Evolutionary conservation across 1,284 basidiomycete species (phyloP).

Genomic region (Cryptococcus wingfieldii): DNA sequence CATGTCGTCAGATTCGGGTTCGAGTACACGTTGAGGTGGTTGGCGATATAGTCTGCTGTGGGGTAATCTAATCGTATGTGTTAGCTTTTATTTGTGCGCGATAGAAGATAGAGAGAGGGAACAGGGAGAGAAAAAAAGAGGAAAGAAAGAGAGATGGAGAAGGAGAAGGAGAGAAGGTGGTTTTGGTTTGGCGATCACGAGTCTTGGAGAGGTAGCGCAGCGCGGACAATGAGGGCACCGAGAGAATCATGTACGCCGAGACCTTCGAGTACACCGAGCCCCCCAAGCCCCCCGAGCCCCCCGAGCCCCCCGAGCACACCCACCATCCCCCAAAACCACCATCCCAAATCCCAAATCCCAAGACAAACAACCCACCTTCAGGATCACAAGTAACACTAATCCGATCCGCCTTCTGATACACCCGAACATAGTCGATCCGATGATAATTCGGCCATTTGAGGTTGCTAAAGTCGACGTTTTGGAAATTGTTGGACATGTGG

Average conservation of each 20-base stretch:
- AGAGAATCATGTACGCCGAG: too few species aligned
- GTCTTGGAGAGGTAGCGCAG: too few species aligned
- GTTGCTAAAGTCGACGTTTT: conserved; percentile 45
- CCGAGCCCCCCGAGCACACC: not conserved
- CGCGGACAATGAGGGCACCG: too few species aligned
- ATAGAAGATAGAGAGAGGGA: too few species aligned
- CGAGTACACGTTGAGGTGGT: conserved; percentile 33
- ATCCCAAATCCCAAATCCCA: too few species aligned
- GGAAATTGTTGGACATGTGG: conserved; percentile 49
- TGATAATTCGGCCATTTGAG: conserved; percentile 51
- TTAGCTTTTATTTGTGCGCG: too few species aligned
- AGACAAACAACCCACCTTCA: conserved; percentile 24
- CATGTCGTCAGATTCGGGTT: conserved; percentile 44
- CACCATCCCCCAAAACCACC: not conserved
- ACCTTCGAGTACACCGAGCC: too few species aligned
- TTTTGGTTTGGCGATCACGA: too few species aligned
- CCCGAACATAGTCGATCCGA: conserved; percentile 50
- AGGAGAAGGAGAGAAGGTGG: too few species aligned
- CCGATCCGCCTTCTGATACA: conserved; percentile 50
- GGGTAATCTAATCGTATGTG: conserved; percentile 57
- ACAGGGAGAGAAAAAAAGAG: too few species aligned
- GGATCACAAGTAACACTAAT: conserved; percentile 46
- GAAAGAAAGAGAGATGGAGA: too few species aligned
- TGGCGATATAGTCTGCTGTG: conserved; percentile 53
- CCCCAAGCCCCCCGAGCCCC: not conserved